Evolutionary conservation across 2,329 filamentous ascomycete species (phyloP).

Genomic region (Microdochium bolleyi): DNA sequence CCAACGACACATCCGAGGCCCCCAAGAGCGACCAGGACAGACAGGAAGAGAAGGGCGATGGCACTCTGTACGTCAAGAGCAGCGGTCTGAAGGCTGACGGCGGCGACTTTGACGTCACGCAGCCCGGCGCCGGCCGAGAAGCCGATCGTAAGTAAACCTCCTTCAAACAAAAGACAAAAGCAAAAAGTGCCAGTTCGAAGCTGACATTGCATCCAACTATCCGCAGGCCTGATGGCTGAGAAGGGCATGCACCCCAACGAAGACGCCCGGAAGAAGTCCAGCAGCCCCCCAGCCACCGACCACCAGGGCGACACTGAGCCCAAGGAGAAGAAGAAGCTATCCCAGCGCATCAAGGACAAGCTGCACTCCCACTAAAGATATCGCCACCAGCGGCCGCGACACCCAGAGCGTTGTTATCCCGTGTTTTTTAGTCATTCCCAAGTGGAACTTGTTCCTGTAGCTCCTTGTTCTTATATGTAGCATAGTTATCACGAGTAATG

Average conservation of each 20-base stretch:
- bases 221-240: slow-evolving; percentile 42
- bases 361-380: slow-evolving; percentile 39
- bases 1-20: slow-evolving; percentile 6
- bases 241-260: slow-evolving; percentile 34
- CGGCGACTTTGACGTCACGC: slow-evolving; percentile 57
- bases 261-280: slow-evolving; percentile 9
- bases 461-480: too few species aligned
- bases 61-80: slow-evolving; percentile 48
- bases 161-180: not conserved
- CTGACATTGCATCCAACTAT: slow-evolving; percentile 8
- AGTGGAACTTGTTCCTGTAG: too few species aligned
- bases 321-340: slow-evolving; percentile 42
- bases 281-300: not conserved
- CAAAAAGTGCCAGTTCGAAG: not conserved
- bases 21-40: slow-evolving; percentile 24
- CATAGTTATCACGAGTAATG: too few species aligned
- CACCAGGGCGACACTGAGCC: slow-evolving; percentile 6
- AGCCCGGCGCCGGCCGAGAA: slow-evolving; percentile 57
- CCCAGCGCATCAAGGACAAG: slow-evolving; percentile 63
- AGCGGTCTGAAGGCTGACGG: slow-evolving; percentile 55
- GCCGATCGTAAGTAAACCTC: slow-evolving; percentile 48
- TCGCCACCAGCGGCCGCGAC: not conserved
- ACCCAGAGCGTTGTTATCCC: not conserved
- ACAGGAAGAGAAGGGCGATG: slow-evolving; percentile 29
- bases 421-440: not conserved